Evolutionary conservation across 208 protist genomes (phyloP).

Genomic region (Trypanosoma boissoni): DNA sequence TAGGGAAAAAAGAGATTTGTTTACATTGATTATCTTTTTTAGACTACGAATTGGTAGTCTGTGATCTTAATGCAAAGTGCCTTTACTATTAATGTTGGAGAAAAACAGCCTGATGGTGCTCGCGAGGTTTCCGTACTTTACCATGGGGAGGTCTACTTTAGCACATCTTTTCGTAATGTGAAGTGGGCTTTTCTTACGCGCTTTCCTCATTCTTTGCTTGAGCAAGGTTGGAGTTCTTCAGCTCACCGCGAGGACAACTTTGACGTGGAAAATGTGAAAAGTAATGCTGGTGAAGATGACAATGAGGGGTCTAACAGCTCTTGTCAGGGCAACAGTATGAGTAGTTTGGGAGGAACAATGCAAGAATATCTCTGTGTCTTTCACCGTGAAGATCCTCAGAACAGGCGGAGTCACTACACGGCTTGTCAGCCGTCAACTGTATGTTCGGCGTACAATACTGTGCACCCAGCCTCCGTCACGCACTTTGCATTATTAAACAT

Average conservation of each 20-base stretch:
- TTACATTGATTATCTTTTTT: too few relatives aligned
- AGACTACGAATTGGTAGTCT: too few relatives aligned
- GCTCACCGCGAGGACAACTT: slow-evolving; percentile 5
- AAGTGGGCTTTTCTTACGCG: slow-evolving; percentile 57
- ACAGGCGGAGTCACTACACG: slow-evolving; percentile 50
- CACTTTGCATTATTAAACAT: slow-evolving; percentile 60
- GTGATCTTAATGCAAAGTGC: slow-evolving; percentile 42
- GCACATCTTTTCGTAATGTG: slow-evolving; percentile 52
- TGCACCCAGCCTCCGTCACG: slow-evolving; percentile 37
- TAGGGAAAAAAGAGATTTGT: too few relatives aligned
- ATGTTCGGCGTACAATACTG: slow-evolving; percentile 55
- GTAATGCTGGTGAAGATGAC: neutral
- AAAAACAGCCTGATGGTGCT: slow-evolving; percentile 33
- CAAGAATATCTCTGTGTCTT: slow-evolving; percentile 79
- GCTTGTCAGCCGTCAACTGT: slow-evolving; percentile 47
- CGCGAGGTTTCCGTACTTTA: slow-evolving; percentile 65
- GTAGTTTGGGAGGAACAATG: slow-evolving; percentile 2
- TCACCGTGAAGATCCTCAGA: slow-evolving; percentile 64
- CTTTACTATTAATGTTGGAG: slow-evolving; percentile 67
- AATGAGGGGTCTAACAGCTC: neutral
- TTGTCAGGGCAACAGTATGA: neutral
- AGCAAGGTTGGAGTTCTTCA: neutral
- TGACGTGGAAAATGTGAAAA: slow-evolving; percentile 1
- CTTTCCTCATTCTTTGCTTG: slow-evolving; percentile 27
- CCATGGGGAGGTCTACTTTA: slow-evolving; percentile 46